phyloP scores from a whole-genome alignment of 495 filamentous ascomycete species.

The Aspergillus sparsus region DNA sequence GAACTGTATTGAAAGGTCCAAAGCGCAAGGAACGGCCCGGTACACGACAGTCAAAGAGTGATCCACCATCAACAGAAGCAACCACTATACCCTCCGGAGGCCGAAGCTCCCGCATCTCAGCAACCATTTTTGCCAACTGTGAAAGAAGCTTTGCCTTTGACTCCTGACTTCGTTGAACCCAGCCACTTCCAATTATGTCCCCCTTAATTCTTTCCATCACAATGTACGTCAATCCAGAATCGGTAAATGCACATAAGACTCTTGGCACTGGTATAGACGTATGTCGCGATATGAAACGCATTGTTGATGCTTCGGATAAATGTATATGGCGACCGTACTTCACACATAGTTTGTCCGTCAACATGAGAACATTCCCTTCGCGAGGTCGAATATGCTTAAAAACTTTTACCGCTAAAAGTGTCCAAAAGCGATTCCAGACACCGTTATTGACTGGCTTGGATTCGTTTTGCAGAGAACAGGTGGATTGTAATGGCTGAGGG shows the following conservation, averaged over 20 bases:
- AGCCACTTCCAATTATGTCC: not conserved
- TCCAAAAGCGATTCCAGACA: constrained; percentile 16
- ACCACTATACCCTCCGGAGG: constrained; percentile 1
- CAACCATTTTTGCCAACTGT: not conserved
- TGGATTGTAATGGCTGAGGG: too few species aligned
- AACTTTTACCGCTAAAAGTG: constrained; percentile 1
- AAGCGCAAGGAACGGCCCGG: not conserved
- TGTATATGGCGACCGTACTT: constrained; percentile 1
- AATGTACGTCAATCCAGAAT: constrained; percentile 3
- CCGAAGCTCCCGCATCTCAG: constrained; percentile 8
- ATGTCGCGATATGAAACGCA: constrained; percentile 7
- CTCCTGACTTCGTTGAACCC: not conserved
- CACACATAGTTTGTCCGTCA: not conserved
- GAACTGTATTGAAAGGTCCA: constrained; percentile 7
- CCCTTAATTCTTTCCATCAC: constrained; percentile 6
- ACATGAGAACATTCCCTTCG: not conserved
- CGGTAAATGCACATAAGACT: constrained; percentile 12
- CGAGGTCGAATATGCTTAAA: constrained; percentile 1
- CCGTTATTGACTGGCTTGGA: not conserved
- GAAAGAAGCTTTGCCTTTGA: not conserved
- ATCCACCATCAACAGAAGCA: not conserved
- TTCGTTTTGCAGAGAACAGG: too few species aligned
- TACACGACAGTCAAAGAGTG: not conserved
- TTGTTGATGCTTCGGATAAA: constrained; percentile 2
- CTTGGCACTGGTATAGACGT: constrained; percentile 13